Evolutionary conservation across 2,329 filamentous ascomycete genomes (phyloP).

Genomic region (Onygenales sp.): DNA sequence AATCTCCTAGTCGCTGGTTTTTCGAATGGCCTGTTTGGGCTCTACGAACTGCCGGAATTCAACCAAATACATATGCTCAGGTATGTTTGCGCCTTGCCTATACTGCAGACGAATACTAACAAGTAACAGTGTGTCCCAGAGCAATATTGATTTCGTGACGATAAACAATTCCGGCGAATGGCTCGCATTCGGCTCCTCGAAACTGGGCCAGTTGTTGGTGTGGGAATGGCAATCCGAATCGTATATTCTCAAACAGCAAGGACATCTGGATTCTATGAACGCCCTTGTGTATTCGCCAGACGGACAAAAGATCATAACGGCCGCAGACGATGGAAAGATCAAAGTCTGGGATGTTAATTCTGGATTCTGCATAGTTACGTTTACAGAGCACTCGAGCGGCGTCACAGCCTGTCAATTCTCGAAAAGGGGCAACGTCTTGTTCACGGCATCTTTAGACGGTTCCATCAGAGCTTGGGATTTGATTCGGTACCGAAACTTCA

Average conservation of each 20-base stretch:
- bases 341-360: constrained; percentile 97
- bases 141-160: constrained; percentile 88
- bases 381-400: constrained; percentile 90
- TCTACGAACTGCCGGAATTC: constrained; percentile 95
- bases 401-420: constrained; percentile 91
- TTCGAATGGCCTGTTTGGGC: constrained; percentile 83
- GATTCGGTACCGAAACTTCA: constrained; percentile 90
- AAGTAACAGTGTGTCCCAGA: constrained; percentile 73
- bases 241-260: constrained; percentile 96
- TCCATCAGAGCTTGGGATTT: constrained; percentile 94
- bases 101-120: constrained; percentile 4
- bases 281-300: constrained; percentile 87
- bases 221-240: constrained; percentile 99
- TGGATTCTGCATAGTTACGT: constrained; percentile 95
- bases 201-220: constrained; percentile 88
- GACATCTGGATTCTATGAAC: constrained; percentile 94
- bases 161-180: constrained; percentile 94
- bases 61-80: constrained; percentile 80
- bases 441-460: constrained; percentile 89
- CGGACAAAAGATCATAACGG: constrained; percentile 84
- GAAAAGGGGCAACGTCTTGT: constrained; percentile 89
- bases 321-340: constrained; percentile 93
- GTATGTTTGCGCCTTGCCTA: constrained; percentile 19
- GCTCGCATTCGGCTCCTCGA: constrained; percentile 93
- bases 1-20: constrained; percentile 96